Evolutionary conservation across 2,329 filamentous ascomycete genomes (phyloP).

Genomic region (Clonostachys rosea): DNA sequence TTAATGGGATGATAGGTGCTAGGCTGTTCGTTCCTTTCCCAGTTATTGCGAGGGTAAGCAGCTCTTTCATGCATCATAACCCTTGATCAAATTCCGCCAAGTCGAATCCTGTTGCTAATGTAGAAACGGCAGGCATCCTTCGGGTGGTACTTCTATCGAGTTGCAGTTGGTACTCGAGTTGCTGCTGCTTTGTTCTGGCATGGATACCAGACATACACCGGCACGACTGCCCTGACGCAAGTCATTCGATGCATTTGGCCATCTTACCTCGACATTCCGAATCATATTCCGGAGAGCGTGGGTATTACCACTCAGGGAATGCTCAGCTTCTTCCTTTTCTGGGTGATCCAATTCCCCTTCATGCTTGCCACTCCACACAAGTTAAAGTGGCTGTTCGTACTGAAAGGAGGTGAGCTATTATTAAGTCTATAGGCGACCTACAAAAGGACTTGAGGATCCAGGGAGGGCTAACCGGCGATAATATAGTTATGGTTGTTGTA

Average conservation of each 20-base stretch:
- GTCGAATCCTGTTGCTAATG: conserved; percentile 3
- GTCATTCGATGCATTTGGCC: conserved; percentile 34
- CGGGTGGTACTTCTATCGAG: conserved; percentile 24
- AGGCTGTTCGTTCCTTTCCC: conserved; percentile 26
- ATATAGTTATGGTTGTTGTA: conserved; percentile 9
- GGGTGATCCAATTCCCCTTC: conserved; percentile 36
- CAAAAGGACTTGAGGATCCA: no score
- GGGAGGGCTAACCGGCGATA: no score
- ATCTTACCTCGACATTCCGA: conserved; percentile 14
- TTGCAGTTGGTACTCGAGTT: conserved; percentile 28
- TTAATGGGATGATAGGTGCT: conserved; percentile 26
- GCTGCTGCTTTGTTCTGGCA: conserved; percentile 53
- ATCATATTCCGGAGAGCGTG: conserved; percentile 7
- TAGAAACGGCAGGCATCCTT: conserved; percentile 22
- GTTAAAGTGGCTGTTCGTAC: conserved; percentile 24
- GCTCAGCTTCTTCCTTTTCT: conserved; percentile 39
- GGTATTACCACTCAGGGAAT: conserved; percentile 22
- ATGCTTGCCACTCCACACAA: conserved; percentile 29
- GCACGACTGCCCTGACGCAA: conserved; percentile 41
- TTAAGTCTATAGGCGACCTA: no score
- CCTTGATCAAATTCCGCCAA: no score
- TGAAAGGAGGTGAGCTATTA: conserved; percentile 11
- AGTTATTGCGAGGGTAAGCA: conserved; percentile 1
- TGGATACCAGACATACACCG: conserved; percentile 62
- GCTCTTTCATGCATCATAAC: no score